A percentile compares a stretch with the other conserved stretches of the same genome.
Evolutionary conservation across 768 basidiomycete species (phyloP).

Genomic region (Lyophyllum semitale): DNA sequence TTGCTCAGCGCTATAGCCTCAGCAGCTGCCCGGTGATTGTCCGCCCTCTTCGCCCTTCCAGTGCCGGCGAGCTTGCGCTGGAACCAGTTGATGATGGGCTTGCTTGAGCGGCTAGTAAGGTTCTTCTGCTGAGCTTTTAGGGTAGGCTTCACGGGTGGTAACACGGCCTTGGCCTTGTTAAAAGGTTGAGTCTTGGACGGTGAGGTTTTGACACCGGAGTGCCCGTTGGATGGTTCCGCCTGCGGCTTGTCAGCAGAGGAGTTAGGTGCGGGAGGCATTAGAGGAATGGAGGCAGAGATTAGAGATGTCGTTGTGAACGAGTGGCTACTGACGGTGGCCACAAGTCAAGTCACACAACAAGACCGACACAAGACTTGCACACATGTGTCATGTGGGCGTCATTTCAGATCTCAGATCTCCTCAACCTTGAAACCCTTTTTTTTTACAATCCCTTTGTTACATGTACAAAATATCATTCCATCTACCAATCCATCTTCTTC

Average conservation of each 20-base stretch:
- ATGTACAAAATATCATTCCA: not conserved
- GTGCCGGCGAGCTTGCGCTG: constrained; percentile 83
- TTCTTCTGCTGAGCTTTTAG: constrained; percentile 58
- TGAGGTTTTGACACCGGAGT: constrained; percentile 17
- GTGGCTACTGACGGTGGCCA: not conserved
- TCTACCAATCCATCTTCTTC: constrained; percentile 77
- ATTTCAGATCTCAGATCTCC: not conserved
- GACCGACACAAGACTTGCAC: not conserved
- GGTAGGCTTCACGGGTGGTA: constrained; percentile 15
- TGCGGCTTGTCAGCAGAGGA: constrained; percentile 6
- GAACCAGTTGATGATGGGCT: constrained; percentile 89
- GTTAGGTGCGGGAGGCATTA: constrained; percentile 9
- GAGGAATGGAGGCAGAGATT: not conserved
- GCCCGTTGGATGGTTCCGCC: constrained; percentile 17
- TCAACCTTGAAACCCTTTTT: not conserved
- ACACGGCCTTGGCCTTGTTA: constrained; percentile 15
- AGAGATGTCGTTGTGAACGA: no score
- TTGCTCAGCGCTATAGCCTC: constrained; percentile 32
- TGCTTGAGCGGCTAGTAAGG: constrained; percentile 67
- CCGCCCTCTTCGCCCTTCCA: constrained; percentile 54
- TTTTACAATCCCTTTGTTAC: not conserved
- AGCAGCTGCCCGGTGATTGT: constrained; percentile 33
- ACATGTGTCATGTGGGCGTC: not conserved
- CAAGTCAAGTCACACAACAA: not conserved
- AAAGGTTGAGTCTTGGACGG: constrained; percentile 21